phyloP scores from a whole-genome alignment of 176 grass and related monocot genomes.

The Echinochloa phyllopogon region DNA sequence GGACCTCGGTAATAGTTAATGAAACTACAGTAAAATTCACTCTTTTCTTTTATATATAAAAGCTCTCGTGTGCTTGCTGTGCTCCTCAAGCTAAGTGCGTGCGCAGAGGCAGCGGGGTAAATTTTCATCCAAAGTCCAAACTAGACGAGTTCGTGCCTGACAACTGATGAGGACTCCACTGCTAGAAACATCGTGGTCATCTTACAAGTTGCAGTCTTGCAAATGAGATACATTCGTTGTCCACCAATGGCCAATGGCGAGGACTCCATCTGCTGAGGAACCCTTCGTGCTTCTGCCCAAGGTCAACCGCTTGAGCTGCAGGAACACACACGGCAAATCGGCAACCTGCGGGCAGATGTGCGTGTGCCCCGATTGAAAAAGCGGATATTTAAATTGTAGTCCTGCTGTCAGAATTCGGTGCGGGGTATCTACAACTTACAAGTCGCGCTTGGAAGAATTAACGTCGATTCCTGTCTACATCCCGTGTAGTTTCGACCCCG shows the following conservation, averaged over 20 bases:
- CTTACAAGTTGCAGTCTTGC: neutral
- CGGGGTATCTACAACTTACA: neutral
- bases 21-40: no score
- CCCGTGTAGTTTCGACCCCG: neutral
- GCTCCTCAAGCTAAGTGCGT: no score
- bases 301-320: neutral
- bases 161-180: no score
- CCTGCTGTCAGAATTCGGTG: neutral
- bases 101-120: no score
- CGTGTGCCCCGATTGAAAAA: neutral
- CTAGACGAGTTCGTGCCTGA: no score
- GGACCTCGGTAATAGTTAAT: no score
- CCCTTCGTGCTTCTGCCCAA: conserved; percentile 5
- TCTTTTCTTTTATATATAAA: no score
- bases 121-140: no score
- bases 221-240: neutral
- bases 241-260: neutral
- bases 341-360: neutral
- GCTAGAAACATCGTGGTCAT: no score
- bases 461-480: neutral
- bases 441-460: neutral
- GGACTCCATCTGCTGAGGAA: neutral
- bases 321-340: neutral
- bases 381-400: neutral
- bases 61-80: no score